Base-by-base conservation (phyloP, 108 stramenopile genomes). In the Nitzschia palea region DNA sequence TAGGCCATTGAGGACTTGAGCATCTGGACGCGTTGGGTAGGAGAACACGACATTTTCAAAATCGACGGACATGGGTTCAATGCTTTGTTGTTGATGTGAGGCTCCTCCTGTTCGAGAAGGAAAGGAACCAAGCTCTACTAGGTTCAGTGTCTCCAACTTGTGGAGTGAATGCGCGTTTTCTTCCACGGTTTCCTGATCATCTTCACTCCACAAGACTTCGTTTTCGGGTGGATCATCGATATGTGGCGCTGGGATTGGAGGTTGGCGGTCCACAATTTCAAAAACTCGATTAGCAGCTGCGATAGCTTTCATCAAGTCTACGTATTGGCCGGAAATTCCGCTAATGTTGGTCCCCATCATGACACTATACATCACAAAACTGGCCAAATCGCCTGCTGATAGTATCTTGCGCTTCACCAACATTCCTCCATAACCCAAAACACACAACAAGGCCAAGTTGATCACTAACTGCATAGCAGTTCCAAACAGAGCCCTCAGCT, bases 321-420 rank as follows among this genome's bases (percentile, higher is more conserved):
- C 80, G 64, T 92, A 96, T 26, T 85, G 86, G 47, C 87, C 76
- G 51, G 93, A 95, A 25, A 97, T 80, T 61, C 94, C 87, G 68
- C 91, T 60, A 35, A 90, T 89, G 52, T 89, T 83, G 47, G 84
- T 83, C 77, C 87, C 88, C 28, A 97, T 80, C 35, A 88, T 80
- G 1, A 84, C 84, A 62, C 95, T 91, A 74, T 96, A 96, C 36
- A 97, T 82, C 92, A 97, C 95, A 73, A 97, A 97, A 27, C 94
- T 87, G 27, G 96, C 68, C 18, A 97, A 83, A 9, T 87, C 67
- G 35, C 88, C 90, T 8, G 80, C 62, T 22, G 84, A 76, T 51
- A 93, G 43, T 22, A 56, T 51, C 33, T 80, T 79, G 8, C 73
- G 52, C 35, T 81, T 57, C 37, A 92, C 79, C 60, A 95, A 70